Percentiles rank a stretch among this genome's conserved stretches.
Conservation (phyloP, 441 rosid species). For the Brassica balearica region DNA sequence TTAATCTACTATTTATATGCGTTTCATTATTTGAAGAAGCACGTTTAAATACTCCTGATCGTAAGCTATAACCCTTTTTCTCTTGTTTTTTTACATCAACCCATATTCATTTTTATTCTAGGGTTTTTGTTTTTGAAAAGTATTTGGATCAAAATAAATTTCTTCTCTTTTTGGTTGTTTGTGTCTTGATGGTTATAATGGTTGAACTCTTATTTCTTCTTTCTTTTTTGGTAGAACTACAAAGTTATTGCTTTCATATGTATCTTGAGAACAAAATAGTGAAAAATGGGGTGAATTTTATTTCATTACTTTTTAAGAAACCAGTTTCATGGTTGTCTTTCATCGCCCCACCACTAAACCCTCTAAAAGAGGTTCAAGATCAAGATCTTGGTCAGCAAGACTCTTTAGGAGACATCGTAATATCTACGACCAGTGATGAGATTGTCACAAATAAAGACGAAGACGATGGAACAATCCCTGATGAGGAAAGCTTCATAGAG, state of each 20-base stretch:
- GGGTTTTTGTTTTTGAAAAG: conserved; percentile 17
- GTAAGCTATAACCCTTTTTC: neutral
- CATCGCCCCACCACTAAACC: conserved; percentile 47
- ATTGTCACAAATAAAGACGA: conserved; percentile 41
- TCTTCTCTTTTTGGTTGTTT: neutral
- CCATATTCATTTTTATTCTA: conserved; percentile 4
- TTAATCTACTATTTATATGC: conserved; percentile 20
- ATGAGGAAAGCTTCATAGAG: conserved; percentile 87
- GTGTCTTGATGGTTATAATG: conserved; percentile 21
- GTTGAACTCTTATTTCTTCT: conserved; percentile 40
- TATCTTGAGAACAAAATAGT: conserved; percentile 43
- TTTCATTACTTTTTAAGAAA: conserved; percentile 45
- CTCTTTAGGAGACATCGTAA: conserved; percentile 39
- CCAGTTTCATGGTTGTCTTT: conserved; percentile 50
- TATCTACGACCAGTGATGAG: conserved; percentile 1
- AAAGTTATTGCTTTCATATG: conserved; percentile 40
- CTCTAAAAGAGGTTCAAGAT: conserved; percentile 13
- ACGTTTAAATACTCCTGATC: neutral
- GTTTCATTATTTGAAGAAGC: conserved; percentile 1
- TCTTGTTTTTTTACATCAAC: neutral
- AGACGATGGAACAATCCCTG: conserved; percentile 72
- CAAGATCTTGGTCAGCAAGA: conserved; percentile 13
- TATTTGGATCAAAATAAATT: conserved; percentile 2
- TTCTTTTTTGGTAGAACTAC: conserved; percentile 39
- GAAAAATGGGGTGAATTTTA: conserved; percentile 47